Evolutionary conservation across 192 early-diverging fungal species (phyloP), one percentile per base, ranked within the genome.

Genomic region (Coemansia sp.): DNA sequence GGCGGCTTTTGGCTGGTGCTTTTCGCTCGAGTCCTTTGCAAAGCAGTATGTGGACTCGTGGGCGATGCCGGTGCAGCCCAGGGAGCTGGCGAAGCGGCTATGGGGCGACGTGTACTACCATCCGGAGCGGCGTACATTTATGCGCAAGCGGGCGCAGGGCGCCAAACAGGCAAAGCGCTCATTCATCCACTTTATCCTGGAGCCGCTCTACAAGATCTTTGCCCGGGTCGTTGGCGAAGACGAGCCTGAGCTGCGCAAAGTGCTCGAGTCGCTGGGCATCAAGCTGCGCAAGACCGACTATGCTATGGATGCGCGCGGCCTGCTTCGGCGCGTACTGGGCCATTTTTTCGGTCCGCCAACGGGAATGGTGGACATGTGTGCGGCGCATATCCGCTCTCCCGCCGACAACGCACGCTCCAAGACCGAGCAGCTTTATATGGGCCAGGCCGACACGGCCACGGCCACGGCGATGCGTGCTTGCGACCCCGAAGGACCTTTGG

Each of bases 31-130:
- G 50, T 89, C 92, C 16, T 96, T 99, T 80, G 92, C 94, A 7
- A 78, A 83, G 53, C 78, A 91, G 27, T 99, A 99, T 65, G 68
- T 84, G 0, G 87, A 90, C 39, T 83, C 79, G 25, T 92, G 83
- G 67, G 79, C 75, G 71, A 79, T 75, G 56, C 46, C 43, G 0
- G 43, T 69, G 18, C 42, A 47, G 42, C 62, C 82, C 9, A 77
- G 84, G 16, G 88, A 85, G 13, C 89, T 99, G 49, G 87, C 91
- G 2, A 78, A 82, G 67, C 90, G 94, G 10, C 75, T 99, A 13
- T 99, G 96, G 96, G 96, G 96, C 26, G 92, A 99, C 60, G 81
- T 99, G 23, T 94, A 85, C 71, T 95, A 86, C 64, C 82, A 95
- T 56, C 52, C 79, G 0, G 76, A 81, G n/a, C 83, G 79, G 11